Base-by-base conservation (phyloP, 106 monocot genomes). In the Apostasia shenzhenica region DNA sequence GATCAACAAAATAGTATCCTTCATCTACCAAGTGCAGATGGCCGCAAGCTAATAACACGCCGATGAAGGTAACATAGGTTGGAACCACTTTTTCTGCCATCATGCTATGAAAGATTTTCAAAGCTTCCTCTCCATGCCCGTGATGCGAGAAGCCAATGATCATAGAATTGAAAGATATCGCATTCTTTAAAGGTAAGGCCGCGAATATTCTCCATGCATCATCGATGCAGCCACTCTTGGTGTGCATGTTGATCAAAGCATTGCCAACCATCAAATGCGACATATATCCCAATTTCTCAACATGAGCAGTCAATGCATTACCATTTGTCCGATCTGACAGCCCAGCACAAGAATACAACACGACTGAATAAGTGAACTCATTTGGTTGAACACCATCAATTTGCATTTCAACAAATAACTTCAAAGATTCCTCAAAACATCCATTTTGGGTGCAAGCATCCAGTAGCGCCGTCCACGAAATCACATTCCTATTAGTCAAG, bases 111-210 rank as follows among this genome's bases (percentile, higher is more conserved):
- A 89, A 89, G 55, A 72, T 52, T 61, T 75, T 59, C 59, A 89
- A 60, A 50, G 82, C 89, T 57, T 83, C 80, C 51, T 45, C 69
- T 38, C 77, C 80, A 68, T 77, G 77, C 6, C 83, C 85, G 60
- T 76, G 82, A 70, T 83, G 76, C 2, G 84, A 61, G 57, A 73
- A 85, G 50, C 72, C 82, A 40, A 76, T 78, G 53, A 92, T 78
- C 50, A 92, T 88, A 5, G 84, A 80, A 71, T 85, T 88, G 85
- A 88, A 88, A 68, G 88, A 81, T 41, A 92, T 61, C 0, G 78
- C 61, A 26, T 92, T 83, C 54, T 61, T 57, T 45, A 12, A 5
- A 67, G 13, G 68, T 85, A 92, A 85, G 49, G 6, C 44, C 2
- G 6, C 54, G 54, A 88, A 88, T 13, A 80, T 68, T 57, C 14